Conservation (phyloP, 1,139 yeast genomes). For the Taiozyma onychis region DNA sequence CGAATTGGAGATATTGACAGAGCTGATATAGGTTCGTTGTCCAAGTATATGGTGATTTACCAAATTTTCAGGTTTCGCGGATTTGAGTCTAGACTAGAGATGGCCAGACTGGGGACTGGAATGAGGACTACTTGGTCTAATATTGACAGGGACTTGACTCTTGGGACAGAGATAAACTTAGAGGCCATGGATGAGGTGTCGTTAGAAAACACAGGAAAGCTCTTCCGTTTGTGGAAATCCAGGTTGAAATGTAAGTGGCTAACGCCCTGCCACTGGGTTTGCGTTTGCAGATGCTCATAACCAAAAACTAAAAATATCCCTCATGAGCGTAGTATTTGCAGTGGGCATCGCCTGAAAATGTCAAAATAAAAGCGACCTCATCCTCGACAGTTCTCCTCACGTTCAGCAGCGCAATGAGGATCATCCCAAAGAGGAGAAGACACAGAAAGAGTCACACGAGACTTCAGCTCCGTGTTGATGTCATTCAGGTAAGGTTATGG, state of each 20-base stretch:
- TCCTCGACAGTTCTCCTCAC: neutral
- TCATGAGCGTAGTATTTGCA: neutral
- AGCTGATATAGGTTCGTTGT: slow-evolving; percentile 1
- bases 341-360: neutral
- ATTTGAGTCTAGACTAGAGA: neutral
- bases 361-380: slow-evolving; percentile 5
- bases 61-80: neutral
- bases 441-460: slow-evolving; percentile 6
- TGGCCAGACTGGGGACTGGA: too few species aligned
- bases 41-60: neutral
- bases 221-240: too few species aligned
- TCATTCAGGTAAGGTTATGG: slow-evolving; percentile 13
- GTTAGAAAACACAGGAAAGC: too few species aligned
- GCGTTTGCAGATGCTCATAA: too few species aligned
- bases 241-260: too few species aligned
- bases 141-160: neutral
- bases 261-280: too few species aligned
- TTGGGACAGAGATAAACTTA: neutral
- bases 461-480: slow-evolving; percentile 13
- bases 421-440: slow-evolving; percentile 8
- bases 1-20: slow-evolving; percentile 3
- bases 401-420: slow-evolving; percentile 7
- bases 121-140: neutral
- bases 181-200: too few species aligned
- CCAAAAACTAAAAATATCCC: too few species aligned